These are phyloP conservation scores for Coemansia sp. DNA, from an alignment of 192 early-diverging fungal species.

Conservation along the genomic window DNA sequence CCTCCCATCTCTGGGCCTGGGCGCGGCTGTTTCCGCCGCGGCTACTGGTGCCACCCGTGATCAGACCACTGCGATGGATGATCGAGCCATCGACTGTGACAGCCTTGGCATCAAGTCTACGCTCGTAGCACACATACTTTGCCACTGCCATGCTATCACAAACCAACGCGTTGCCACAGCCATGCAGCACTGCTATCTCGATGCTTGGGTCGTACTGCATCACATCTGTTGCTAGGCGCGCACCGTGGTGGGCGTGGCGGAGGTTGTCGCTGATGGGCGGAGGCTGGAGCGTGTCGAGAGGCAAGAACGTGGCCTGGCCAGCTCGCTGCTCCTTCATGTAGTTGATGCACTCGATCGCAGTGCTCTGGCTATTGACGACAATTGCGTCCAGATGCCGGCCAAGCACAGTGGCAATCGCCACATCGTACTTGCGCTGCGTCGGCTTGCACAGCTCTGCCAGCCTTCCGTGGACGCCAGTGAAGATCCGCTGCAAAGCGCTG, in stretches of 20 bases:
- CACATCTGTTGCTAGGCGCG: conserved; percentile 92
- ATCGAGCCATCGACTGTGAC: conserved; percentile 93
- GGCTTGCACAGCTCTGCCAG: conserved; percentile 90
- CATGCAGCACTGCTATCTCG: conserved; percentile 86
- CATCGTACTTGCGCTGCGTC: conserved; percentile 89
- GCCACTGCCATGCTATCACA: conserved; percentile 88
- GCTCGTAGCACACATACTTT: conserved; percentile 82
- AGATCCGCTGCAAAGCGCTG: conserved; percentile 79
- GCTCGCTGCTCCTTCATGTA: conserved; percentile 90
- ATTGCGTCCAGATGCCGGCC: conserved; percentile 94
- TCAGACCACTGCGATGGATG: conserved; percentile 95
- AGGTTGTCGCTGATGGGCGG: conserved; percentile 81
- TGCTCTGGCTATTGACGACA: conserved; percentile 89
- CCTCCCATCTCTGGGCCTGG: conserved; percentile 79
- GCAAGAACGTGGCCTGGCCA: conserved; percentile 93
- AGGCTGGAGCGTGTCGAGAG: conserved; percentile 77
- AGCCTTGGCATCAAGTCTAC: conserved; percentile 81
- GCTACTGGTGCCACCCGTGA: conserved; percentile 79
- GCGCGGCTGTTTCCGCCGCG: conserved; percentile 35
- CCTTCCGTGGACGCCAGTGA: conserved; percentile 88
- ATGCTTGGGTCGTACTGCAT: conserved; percentile 78
- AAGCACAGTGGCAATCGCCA: conserved; percentile 82
- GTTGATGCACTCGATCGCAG: conserved; percentile 94
- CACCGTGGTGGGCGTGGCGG: conserved; percentile 76
- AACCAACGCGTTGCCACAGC: conserved; percentile 90